A percentile compares a stretch with the other conserved stretches of the same genome.
Evolutionary conservation across 2,329 filamentous ascomycete genomes (phyloP).

Genomic region (Fusarium xylarioides): DNA sequence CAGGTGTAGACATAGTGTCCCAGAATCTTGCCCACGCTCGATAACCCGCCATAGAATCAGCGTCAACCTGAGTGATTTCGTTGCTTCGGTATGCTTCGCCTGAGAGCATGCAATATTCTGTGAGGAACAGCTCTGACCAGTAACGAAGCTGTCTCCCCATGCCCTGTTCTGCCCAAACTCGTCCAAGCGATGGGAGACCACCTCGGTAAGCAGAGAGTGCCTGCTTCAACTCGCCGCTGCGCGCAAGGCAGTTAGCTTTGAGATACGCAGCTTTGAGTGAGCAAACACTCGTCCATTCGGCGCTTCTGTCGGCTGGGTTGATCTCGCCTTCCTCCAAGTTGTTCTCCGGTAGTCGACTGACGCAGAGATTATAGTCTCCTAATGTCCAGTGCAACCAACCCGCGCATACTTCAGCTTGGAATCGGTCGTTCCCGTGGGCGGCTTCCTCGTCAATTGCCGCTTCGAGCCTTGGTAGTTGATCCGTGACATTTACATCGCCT

Average conservation of each 20-base stretch:
- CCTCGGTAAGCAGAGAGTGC: conserved; percentile 74
- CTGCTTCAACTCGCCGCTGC: conserved; percentile 59
- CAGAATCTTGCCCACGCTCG: conserved; percentile 77
- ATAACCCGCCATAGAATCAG: conserved; percentile 65
- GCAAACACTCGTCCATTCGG: conserved; percentile 85
- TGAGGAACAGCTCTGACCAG: conserved; percentile 82
- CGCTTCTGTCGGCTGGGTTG: conserved; percentile 62
- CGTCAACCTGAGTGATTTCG: conserved; percentile 60
- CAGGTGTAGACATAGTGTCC: conserved; percentile 59
- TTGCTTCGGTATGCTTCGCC: conserved; percentile 65
- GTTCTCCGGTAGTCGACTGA: conserved; percentile 68
- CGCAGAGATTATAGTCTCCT: conserved; percentile 70
- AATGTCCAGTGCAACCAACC: conserved; percentile 86
- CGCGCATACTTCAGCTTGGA: conserved; percentile 84
- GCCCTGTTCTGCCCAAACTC: conserved; percentile 59
- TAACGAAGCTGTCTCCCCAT: conserved; percentile 73
- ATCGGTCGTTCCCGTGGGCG: conserved; percentile 64
- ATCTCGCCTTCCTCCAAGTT: conserved; percentile 63
- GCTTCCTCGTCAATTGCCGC: conserved; percentile 68
- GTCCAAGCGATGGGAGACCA: conserved; percentile 69
- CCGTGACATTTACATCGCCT: conserved; percentile 56
- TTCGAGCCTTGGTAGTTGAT: conserved; percentile 60
- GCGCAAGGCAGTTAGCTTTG: conserved; percentile 70
- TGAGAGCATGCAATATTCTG: conserved; percentile 76
- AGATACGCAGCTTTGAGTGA: conserved; percentile 82